Conservation (phyloP, 2,329 filamentous ascomycete species). For the Pseudopyricularia javanii region DNA sequence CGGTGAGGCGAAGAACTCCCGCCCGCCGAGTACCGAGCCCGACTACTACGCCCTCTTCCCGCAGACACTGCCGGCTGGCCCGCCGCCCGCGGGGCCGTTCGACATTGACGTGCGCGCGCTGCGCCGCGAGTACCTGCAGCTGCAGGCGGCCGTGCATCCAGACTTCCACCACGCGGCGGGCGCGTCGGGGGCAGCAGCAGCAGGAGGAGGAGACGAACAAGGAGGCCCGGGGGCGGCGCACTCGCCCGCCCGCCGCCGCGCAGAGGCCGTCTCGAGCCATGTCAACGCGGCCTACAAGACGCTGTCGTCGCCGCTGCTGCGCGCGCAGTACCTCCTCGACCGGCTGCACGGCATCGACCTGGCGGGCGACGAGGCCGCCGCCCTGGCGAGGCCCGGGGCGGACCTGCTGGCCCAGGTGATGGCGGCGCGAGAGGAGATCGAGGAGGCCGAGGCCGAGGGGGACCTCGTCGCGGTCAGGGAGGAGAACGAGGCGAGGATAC, state of each 20-base stretch:
- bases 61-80: constrained; percentile 59
- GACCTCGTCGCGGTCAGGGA: constrained; percentile 46
- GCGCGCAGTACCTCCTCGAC: constrained; percentile 78
- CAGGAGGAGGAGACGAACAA: neutral
- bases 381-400: constrained; percentile 42
- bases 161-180: constrained; percentile 40
- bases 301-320: constrained; percentile 60
- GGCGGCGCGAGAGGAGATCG: constrained; percentile 65
- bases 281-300: constrained; percentile 93
- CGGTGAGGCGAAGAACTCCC: no score
- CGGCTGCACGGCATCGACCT: constrained; percentile 64
- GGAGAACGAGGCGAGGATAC: constrained; percentile 58
- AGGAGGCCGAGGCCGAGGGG: constrained; percentile 55
- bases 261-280: constrained; percentile 65
- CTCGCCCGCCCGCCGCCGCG: constrained; percentile 25
- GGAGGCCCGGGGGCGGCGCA: constrained; percentile 3
- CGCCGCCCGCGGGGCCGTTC: constrained; percentile 69
- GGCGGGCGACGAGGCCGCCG: constrained; percentile 60
- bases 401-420: constrained; percentile 68
- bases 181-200: neutral
- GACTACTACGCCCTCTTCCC: constrained; percentile 80
- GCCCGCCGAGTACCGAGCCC: constrained; percentile 3
- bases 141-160: constrained; percentile 69
- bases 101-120: constrained; percentile 56
- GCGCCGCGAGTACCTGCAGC: constrained; percentile 72